phyloP scores from a whole-genome alignment of 2,329 filamentous ascomycete genomes.

The Colletotrichum sp. region DNA sequence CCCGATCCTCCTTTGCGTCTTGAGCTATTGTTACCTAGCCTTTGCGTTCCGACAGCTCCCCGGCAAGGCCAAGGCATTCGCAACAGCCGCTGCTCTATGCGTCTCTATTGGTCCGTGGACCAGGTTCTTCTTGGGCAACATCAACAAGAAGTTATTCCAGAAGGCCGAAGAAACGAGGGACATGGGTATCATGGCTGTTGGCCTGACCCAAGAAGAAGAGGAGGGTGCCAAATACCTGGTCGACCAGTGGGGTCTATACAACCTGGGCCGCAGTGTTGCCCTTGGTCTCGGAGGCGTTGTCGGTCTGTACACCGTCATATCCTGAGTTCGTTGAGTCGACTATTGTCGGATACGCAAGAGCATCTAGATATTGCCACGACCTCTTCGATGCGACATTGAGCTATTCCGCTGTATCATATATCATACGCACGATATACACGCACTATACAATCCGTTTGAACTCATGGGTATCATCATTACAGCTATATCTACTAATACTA shows the following conservation, averaged over 20 bases:
- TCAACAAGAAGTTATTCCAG: slow-evolving; percentile 53
- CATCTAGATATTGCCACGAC: neutral
- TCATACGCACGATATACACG: neutral
- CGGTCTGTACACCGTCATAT: slow-evolving; percentile 32
- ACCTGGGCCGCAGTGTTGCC: slow-evolving; percentile 47
- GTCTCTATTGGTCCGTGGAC: slow-evolving; percentile 59
- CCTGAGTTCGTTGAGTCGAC: neutral
- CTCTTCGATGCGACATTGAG: neutral
- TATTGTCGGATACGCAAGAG: neutral
- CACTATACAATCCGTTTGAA: neutral
- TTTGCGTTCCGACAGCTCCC: slow-evolving; percentile 30
- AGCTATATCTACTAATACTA: slow-evolving; percentile 16
- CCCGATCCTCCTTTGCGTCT: slow-evolving; percentile 41
- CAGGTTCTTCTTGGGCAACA: slow-evolving; percentile 45
- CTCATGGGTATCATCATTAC: slow-evolving; percentile 19
- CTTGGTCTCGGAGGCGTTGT: slow-evolving; percentile 26
- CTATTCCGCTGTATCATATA: neutral
- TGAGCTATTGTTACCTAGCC: slow-evolving; percentile 52
- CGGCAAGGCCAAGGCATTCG: slow-evolving; percentile 46
- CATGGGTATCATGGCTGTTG: slow-evolving; percentile 39
- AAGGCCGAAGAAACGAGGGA: slow-evolving; percentile 44
- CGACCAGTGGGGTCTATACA: slow-evolving; percentile 60
- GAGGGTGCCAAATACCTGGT: slow-evolving; percentile 56
- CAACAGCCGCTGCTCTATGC: slow-evolving; percentile 49
- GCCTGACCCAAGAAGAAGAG: slow-evolving; percentile 40